Base-by-base conservation (phyloP, 2,329 filamentous ascomycete genomes). In the Alternaria infectoria region DNA sequence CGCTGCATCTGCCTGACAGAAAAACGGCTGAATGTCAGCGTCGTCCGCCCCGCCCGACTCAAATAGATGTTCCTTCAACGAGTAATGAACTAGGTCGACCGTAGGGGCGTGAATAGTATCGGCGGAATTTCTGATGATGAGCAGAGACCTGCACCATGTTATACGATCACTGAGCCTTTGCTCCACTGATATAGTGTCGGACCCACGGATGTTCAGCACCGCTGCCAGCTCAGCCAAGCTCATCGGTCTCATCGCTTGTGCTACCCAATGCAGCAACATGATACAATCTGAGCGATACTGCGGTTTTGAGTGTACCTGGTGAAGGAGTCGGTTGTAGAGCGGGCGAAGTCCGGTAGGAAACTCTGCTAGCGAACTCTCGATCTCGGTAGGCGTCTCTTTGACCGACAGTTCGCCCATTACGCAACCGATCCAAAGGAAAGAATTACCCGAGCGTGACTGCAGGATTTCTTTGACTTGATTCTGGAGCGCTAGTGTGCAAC, bases 81-180 rank as follows among this genome's bases (percentile, higher is more conserved):
- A 36, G 13, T 36, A 36, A 15, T 36, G 30, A 2, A 36, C 30
- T 13, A 36, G 4, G 2, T 36, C 30, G 30, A 36, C 30, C 30
- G 30, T 36, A 9, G 30, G 13, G 3, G 13, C 13, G 1, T 36
- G 30, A 36, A 0, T 9, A 36, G 30, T 8, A 5, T 36, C 30
- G 4, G 30, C 0, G 7, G 0, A 0, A 4, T 32, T 1, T 36
- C 30, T 36, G 30, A 36, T 5, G 13, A 36, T 15, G 4, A 36
- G 30, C 30, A 36, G 9, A 36, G 30, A 36, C 30, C 2, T 36
- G 0, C 30, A 36, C 30, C 30, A 36, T 36, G 30, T 36, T 6
- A 36, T 36, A 36, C 30, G 30, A 36, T 36, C 30, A 36, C 6
- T 36, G 30, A 36, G 30, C 9, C 30, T 36, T 1, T 36, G 30